phyloP scores from a whole-genome alignment of 2,329 filamentous ascomycete species.

The Lasiodiplodia sp. region DNA sequence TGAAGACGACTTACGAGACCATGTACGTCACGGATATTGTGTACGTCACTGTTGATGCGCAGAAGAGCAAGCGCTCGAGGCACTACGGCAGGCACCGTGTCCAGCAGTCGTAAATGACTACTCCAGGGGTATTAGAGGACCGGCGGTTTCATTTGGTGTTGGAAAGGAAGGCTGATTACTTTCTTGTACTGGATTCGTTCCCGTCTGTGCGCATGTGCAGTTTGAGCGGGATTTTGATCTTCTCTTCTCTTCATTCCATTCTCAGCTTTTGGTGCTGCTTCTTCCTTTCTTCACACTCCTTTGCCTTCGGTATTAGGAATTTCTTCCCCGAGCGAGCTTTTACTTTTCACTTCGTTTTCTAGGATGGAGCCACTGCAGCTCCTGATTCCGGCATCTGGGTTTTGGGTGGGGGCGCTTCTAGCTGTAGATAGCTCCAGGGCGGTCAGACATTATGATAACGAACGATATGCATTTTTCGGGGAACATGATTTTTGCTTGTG shows the following conservation, averaged over 20 bases:
- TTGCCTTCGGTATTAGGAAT: neutral
- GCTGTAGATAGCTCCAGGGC: slow-evolving; percentile 22
- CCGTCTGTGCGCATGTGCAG: neutral
- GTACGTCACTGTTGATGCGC: slow-evolving; percentile 11
- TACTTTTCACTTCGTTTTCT: slow-evolving; percentile 6
- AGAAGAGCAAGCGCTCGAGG: slow-evolving; percentile 14
- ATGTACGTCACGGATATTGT: slow-evolving; percentile 13
- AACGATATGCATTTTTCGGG: slow-evolving; percentile 12
- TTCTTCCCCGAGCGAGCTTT: slow-evolving; percentile 5
- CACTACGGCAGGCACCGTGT: slow-evolving; percentile 20
- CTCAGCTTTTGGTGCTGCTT: neutral
- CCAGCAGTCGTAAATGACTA: neutral
- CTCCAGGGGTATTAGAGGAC: neutral
- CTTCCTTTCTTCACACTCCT: slow-evolving; percentile 15
- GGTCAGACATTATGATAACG: slow-evolving; percentile 21
- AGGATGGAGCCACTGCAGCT: slow-evolving; percentile 22
- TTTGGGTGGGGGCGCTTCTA: slow-evolving; percentile 10
- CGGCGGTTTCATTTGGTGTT: slow-evolving; percentile 1
- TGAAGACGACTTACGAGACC: slow-evolving; percentile 22
- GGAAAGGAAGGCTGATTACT: neutral
- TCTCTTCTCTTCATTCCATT: slow-evolving; percentile 17
- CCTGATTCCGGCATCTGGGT: slow-evolving; percentile 27
- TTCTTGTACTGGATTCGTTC: slow-evolving; percentile 20
- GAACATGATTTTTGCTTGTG: neutral
- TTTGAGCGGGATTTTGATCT: neutral